phyloP scores from a whole-genome alignment of 495 filamentous ascomycete species.

The Trichoderma gamsii region DNA sequence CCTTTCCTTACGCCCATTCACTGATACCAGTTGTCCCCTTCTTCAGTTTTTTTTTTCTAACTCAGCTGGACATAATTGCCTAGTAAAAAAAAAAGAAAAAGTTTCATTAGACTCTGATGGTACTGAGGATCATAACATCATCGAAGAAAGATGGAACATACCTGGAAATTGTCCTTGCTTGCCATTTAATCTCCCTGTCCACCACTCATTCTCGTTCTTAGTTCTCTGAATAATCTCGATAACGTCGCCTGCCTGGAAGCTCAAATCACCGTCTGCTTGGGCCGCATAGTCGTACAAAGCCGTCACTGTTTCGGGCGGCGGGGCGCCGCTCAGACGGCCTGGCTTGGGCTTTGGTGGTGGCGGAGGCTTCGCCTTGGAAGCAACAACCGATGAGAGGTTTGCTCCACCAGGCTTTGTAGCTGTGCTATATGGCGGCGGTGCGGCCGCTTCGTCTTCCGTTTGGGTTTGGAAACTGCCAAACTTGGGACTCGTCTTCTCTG shows the following conservation, averaged over 20 bases:
- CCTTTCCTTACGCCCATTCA: not conserved
- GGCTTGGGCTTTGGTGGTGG: slow-evolving; percentile 92
- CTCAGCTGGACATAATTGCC: slow-evolving; percentile 42
- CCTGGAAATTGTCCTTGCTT: slow-evolving; percentile 91
- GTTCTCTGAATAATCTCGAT: slow-evolving; percentile 84
- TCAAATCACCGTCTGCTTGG: slow-evolving; percentile 89
- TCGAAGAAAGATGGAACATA: slow-evolving; percentile 37
- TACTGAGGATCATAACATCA: not conserved
- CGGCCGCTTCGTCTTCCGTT: slow-evolving; percentile 15
- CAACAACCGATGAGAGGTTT: slow-evolving; percentile 56
- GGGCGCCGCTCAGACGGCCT: slow-evolving; percentile 58
- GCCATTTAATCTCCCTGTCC: slow-evolving; percentile 72
- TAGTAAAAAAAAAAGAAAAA: slow-evolving; percentile 18
- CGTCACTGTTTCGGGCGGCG: slow-evolving; percentile 63
- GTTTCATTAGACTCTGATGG: slow-evolving; percentile 19
- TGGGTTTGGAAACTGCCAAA: not conserved
- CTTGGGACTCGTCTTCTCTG: slow-evolving; percentile 16
- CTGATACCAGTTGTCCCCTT: not conserved
- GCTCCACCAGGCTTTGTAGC: slow-evolving; percentile 41
- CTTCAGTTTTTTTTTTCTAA: slow-evolving; percentile 11
- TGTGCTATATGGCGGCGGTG: slow-evolving; percentile 59
- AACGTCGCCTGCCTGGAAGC: slow-evolving; percentile 80
- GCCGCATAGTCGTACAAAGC: slow-evolving; percentile 94
- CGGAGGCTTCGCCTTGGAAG: slow-evolving; percentile 69
- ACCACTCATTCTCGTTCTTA: slow-evolving; percentile 92